Evolutionary conservation across 1,139 yeast species (phyloP), one percentile per base, ranked within the genome.

Genomic region (Nakaseomyces uthaithaninus): DNA sequence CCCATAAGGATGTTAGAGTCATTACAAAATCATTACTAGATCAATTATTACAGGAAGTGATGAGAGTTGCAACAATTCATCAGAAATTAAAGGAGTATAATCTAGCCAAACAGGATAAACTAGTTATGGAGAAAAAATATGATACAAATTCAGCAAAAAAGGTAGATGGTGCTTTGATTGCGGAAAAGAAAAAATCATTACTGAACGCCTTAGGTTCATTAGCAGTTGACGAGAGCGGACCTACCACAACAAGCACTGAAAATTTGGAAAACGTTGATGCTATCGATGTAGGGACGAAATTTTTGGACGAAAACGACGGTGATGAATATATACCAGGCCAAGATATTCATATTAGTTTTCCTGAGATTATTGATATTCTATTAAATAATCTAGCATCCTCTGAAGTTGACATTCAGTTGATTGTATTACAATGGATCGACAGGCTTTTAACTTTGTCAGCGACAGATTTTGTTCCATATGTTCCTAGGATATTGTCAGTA

Each of bases 1-100:
- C 94, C 1, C 89, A 89, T 43, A 77, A 80, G 36, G 98, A 91
- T 59, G 95, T 93, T 4, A 71, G 95, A 46, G 78, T 81, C 3
- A 89, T 86, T 37, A 87, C 97, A 0, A 85, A 82, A 47, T 79
- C 82, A 37, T 72, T 87, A 23, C 63, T 93, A 46, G 83, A 80
- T 48, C 74, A 76, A 5, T 76, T 93, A 48, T 66, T 91, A 35
- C 83, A 80, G 48, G 98, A 91, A 55, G 83, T 89, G 36, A 77
- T 77, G 49, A 69, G 85, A 28, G 76, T 89, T 26, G 71, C 83
- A 17, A 80, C 77, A 45, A 77, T 87, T 26, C 82, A 84, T 53
- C 39, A 39, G 9, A 47, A 47, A 23, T 25, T 45, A 4, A 45
- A 66, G 51, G 39, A 43, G 27, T 44, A 44, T 25, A 47, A 45